Evolutionary conservation across 2,329 filamentous ascomycete species (phyloP).

Genomic region (Xylaria sp.): DNA sequence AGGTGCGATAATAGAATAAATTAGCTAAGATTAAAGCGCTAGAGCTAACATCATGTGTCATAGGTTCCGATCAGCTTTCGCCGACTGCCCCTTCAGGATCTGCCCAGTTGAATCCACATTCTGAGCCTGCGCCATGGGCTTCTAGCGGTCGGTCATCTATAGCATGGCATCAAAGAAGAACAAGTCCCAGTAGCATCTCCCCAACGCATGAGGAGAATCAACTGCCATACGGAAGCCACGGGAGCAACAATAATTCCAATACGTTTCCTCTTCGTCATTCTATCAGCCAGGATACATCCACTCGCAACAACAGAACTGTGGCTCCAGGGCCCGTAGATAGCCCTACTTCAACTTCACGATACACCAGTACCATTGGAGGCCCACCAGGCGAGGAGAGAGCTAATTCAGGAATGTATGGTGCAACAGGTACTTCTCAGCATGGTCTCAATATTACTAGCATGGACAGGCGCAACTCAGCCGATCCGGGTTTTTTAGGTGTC

Average conservation of each 20-base stretch:
- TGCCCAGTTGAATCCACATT: constrained; percentile 69
- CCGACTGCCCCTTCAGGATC: constrained; percentile 68
- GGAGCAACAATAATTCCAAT: constrained; percentile 50
- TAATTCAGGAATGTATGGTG: constrained; percentile 25
- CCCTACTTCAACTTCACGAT: constrained; percentile 51
- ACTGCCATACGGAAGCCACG: constrained; percentile 52
- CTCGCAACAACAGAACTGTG: constrained; percentile 44
- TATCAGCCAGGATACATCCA: constrained; percentile 48
- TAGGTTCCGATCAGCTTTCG: constrained; percentile 48
- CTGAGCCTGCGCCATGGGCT: constrained; percentile 72
- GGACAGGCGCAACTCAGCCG: constrained; percentile 39
- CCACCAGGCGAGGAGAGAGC: constrained; percentile 37
- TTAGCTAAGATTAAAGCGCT: not conserved
- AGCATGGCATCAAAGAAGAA: constrained; percentile 59
- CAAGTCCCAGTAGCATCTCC: constrained; percentile 56
- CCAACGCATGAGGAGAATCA: constrained; percentile 61
- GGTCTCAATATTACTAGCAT: constrained; percentile 20
- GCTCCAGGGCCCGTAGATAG: constrained; percentile 51
- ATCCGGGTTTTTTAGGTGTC: constrained; percentile 27
- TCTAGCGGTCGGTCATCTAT: constrained; percentile 45
- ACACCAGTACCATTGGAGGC: constrained; percentile 32
- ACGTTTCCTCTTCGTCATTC: constrained; percentile 55
- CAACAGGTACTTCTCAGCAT: constrained; percentile 25
- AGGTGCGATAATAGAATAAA: constrained; percentile 49
- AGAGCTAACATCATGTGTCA: constrained; percentile 29